A percentile compares a stretch with the other conserved stretches of the same genome.
Conservation (phyloP, 1,284 basidiomycete species). For the Leccinum insolens region DNA sequence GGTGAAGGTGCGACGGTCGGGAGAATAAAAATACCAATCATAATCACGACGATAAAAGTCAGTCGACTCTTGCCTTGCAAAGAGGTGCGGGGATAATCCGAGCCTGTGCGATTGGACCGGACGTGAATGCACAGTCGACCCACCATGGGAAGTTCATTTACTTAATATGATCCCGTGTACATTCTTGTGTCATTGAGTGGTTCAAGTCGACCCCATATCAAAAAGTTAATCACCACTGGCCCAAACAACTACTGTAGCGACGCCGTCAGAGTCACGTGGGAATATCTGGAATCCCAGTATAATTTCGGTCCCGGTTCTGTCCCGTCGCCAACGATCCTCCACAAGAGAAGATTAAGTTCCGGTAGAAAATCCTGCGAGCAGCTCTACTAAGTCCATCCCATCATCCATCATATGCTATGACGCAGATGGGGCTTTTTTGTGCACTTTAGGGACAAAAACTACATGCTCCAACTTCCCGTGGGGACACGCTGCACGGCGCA, state of each 20-base stretch:
- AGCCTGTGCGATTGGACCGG: slow-evolving; percentile 3
- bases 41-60: neutral
- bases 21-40: neutral
- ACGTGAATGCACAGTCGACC: neutral
- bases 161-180: neutral
- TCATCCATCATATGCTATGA: neutral
- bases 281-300: neutral
- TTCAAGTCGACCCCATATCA: neutral
- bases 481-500: neutral
- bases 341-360: neutral
- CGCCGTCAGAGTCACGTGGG: neutral
- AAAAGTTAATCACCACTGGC: neutral
- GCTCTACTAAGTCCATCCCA: neutral
- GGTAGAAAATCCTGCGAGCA: neutral
- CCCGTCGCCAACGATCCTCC: neutral
- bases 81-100: neutral
- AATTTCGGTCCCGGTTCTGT: neutral
- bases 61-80: slow-evolving; percentile 6
- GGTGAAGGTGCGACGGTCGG: neutral
- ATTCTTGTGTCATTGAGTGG: neutral
- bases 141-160: neutral
- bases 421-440: neutral
- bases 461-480: neutral
- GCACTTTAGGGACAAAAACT: neutral
- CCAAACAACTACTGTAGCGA: neutral